Base-by-base conservation (phyloP, 306 rosid species). In the Ormosia emarginata region DNA sequence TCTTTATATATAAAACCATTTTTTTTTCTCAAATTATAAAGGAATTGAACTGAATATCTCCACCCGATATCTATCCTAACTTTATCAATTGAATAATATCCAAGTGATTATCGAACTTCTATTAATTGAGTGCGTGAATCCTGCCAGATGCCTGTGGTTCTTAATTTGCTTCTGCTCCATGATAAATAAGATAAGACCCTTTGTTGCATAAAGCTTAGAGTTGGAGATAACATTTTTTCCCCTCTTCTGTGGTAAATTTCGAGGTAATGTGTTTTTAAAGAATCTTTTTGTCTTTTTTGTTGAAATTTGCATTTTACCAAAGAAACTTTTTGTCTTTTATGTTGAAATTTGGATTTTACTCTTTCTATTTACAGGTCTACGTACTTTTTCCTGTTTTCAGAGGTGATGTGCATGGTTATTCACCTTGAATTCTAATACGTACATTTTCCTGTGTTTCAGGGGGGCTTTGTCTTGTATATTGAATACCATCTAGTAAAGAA, bases 301-400 rank as follows among this genome's bases (percentile, higher is more conserved):
- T 75, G 41, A 78, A 79, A 41, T 78, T 47, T 78, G 41, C 6
- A 80, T 67, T 78, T 74, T 78, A 50, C 47, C 52, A 33, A 70
- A 58, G 14, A 8, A 49, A 63, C 7, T 40, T 29, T 47, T 15
- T 44, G 9, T 66, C 57, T 61, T 73, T 49, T 3, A 6, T 52
- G 77, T 52, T 75, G 41, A 78, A 79, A 41, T 78, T 47, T 78
- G 41, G 8, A 80, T 67, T 78, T 74, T 78, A 50, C 47, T 59
- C 32, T 65, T 34, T 67, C 74, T 67, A 84, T 57, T n/a, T 64
- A 58, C 74, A 79, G 82, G 82, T 29, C 52, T 61, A 49, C 9
- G 17, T 65, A 44, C 12, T 71, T 17, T 67, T 84, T 52, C 66
- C 8, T 47, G 50, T 29, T 86, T 76, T 47, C 58, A 82, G 69